Evolutionary conservation across 805 yeast genomes (phyloP).

Genomic region (Metschnikowia kunwiensis): DNA sequence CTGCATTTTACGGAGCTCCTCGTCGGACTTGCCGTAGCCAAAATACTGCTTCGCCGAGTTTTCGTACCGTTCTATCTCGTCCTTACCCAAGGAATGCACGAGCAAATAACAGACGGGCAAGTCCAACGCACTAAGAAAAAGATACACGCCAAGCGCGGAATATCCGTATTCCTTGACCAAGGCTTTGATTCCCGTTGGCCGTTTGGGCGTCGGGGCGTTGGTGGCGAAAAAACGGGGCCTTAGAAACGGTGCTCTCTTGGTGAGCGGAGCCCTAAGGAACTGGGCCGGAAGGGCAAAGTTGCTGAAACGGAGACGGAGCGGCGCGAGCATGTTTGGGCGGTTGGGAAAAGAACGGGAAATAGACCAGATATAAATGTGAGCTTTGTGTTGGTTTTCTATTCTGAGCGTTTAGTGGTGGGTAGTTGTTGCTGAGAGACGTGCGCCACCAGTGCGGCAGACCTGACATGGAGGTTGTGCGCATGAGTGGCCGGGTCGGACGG

Average conservation of each 20-base stretch:
- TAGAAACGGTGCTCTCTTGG: conserved; percentile 2
- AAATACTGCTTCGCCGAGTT: conserved; percentile 54
- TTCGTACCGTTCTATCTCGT: conserved; percentile 66
- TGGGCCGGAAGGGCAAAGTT: conserved; percentile 11
- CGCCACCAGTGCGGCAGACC: no score
- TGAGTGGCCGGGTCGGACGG: no score
- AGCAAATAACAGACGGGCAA: conserved; percentile 76
- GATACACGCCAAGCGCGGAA: conserved; percentile 83
- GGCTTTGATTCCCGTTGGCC: conserved; percentile 52
- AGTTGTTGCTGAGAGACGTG: no score
- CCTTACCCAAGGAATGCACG: conserved; percentile 88
- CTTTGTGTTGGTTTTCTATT: not conserved
- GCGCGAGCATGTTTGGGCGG: not conserved
- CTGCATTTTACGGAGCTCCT: conserved; percentile 36
- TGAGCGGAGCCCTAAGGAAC: not conserved
- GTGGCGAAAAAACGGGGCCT: conserved; percentile 5
- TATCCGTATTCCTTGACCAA: conserved; percentile 85
- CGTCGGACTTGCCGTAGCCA: conserved; percentile 57
- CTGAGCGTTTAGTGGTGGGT: not conserved
- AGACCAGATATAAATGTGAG: not conserved
- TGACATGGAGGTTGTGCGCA: no score
- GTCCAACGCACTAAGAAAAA: conserved; percentile 70
- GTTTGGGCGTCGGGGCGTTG: conserved; percentile 13
- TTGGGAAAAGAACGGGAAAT: no score
- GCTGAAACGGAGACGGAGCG: conserved; percentile 6